Base-by-base conservation (phyloP, 805 yeast genomes). In the Sungouiella thailandica region DNA sequence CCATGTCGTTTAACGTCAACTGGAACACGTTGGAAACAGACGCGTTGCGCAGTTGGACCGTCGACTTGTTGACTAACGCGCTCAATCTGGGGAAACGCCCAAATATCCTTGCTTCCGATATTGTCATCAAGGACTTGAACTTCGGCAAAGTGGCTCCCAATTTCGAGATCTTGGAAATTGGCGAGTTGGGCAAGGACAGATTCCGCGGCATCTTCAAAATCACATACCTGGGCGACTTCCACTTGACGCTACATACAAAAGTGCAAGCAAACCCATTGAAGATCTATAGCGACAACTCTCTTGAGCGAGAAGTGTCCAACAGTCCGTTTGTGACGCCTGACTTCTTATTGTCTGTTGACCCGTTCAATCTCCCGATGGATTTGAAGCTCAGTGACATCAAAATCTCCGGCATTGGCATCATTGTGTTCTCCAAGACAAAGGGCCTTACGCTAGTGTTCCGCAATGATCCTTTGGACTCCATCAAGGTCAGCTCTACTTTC, bases 361-460 rank as follows among this genome's bases (percentile, higher is more conserved):
- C 83, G 22, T 79, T 87, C 50, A 78, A 84, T 12, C 75, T 87
- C 32, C 96, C 96, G 4, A 67, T 87, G 45, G 84, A 83, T 52
- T 66, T 87, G 47, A 80, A 81, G 25, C 62, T 87, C 34, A 75
- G 87, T 25, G 80, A 83, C 36, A 80, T 87, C 41, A 70, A 72
- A 46, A 67, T 87, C 33, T 75, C 80, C 36, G 93, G 95, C 1
- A 87, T 88, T 39, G 87, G 89, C 16, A 82, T 87, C 34, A 77
- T 86, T 41, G 96, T 87, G 3, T 87, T 83, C 54, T 76, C 83
- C 18, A 80, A 83, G 49, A 70, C 83, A 3, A 85, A 85, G 50
- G 96, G 96, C 1, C 68, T 87, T 36, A 87, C 96, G 0, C 63
- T 87, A 25, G 96, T 87, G 19, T 87, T 87, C 61, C 74, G 89